Base-by-base conservation (phyloP, 768 basidiomycete species). In the Kwoniella dendrophila region DNA sequence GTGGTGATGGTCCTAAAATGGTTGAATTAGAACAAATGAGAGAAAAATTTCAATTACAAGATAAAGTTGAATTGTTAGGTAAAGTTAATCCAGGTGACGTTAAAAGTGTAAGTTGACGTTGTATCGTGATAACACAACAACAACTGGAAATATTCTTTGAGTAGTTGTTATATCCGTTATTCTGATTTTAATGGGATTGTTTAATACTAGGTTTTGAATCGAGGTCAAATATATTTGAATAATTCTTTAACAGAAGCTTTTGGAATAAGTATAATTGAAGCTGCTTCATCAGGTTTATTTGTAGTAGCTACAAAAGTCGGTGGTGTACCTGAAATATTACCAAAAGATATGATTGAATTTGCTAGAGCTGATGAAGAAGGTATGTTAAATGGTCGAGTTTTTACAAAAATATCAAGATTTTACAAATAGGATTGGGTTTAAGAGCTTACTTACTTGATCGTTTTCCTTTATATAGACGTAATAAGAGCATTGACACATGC, bases 241-340 rank as follows among this genome's bases (percentile, higher is more conserved):
- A 94, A 96, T 0, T 94, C 92, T 0, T 83, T 98, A 26, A 98
- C 95, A 0, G 96, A 98, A 76, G 86, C 96, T 0, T 99, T 98
- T 68, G 95, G 96, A 0, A 98, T 95, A 67, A 90, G 90, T n/a
- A 93, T 95, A 66, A 84, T 99, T 43, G 96, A 99, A 81, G 96
- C 95, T 0, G 96, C 96, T 0, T 94, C 90, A 66, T 87, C 92
- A 0, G 95, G 96, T 1, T 83, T 97, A 16, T 95, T 95, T 73
- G 89, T 97, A 51, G 95, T 98, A 50, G 88, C 88, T 41, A 98
- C 96, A 0, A 86, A 87, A 44, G 95, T 97, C 0, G 96, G 96
- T 0, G 96, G 96, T 0, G 90, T 97, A 0, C 92, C 95, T 0
- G 96, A 98, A 78, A 89, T 98, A 56, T 81, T 99, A 14, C 96